Base-by-base conservation (phyloP, 768 basidiomycete genomes). In the Leccinum incarnatum region DNA sequence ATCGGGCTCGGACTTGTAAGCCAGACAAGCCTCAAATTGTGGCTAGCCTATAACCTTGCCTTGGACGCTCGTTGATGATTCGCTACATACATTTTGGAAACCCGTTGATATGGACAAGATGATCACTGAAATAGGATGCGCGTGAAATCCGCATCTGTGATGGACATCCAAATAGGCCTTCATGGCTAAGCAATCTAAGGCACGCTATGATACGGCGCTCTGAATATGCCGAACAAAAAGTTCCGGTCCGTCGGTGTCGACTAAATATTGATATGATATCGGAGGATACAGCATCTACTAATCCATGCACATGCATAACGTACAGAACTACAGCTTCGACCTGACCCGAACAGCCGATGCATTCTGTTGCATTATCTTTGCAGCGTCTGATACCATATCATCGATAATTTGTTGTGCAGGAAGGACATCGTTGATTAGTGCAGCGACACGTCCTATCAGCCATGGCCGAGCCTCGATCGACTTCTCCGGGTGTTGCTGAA, bases 351-450 rank as follows among this genome's bases (percentile, higher is more conserved):
- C 71, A 56, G 74, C 57, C 36, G 76, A 74, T 40, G 69, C 75
- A 46, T 76, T 75, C 47, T 72, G 72, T 54, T 77, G 73, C 52
- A 87, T 61, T 52, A 81, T 75, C 67, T 70, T 70, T 42, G 75
- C 80, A 9, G 86, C 86, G 4, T 83, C 83, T 7, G 75, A 73
- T 19, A 88, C 81, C 93, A 95, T 95, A 59, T 81, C 79, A 29
- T 94, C 91, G 51, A 94, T 79, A 63, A 95, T 95, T 52, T 79
- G 78, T 76, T 93, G 84, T 7, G 94, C 95, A 5, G 95, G 91
- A 11, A 86, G 79, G 34, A 96, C 73, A 2, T 95, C 90, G 56
- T 88, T 68, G 58, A 91, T 86, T 48, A 89, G 76, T 2, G 82
- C 86, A 14, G 91, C 81, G 30, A 95, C 91, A 56, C 84, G 83